phyloP scores from a whole-genome alignment of 2,329 filamentous ascomycete genomes.

The Pseudogymnoascus sp. region DNA sequence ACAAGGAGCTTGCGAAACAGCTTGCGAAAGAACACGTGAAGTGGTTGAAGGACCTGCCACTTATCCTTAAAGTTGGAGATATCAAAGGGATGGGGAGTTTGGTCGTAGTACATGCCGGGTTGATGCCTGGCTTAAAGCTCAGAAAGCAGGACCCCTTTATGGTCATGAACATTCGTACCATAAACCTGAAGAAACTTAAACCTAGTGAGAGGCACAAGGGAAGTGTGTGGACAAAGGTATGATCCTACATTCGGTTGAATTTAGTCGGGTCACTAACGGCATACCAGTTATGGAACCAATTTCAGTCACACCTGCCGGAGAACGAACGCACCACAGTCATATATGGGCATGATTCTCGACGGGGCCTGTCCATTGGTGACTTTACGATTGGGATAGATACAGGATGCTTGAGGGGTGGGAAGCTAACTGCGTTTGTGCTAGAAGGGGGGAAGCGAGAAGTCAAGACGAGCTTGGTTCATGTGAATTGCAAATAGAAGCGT shows the following conservation, averaged over 20 bases:
- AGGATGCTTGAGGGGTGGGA: constrained; percentile 67
- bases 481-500: constrained; percentile 21
- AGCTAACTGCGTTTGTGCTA: constrained; percentile 70
- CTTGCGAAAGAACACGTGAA: constrained; percentile 46
- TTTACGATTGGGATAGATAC: constrained; percentile 84
- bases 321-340: constrained; percentile 56
- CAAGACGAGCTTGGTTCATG: constrained; percentile 24
- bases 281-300: constrained; percentile 45
- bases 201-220: constrained; percentile 24
- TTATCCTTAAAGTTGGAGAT: constrained; percentile 67
- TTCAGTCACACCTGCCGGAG: constrained; percentile 34
- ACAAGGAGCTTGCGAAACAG: constrained; percentile 23
- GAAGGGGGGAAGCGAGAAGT: constrained; percentile 41
- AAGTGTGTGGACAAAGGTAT: constrained; percentile 26
- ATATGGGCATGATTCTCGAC: constrained; percentile 79
- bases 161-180: constrained; percentile 85
- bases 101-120: constrained; percentile 74
- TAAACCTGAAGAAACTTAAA: constrained; percentile 21
- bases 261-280: constrained; percentile 13
- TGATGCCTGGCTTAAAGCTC: constrained; percentile 67
- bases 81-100: constrained; percentile 55
- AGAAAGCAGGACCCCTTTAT: constrained; percentile 66
- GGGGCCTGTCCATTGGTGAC: constrained; percentile 55
- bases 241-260: neutral
- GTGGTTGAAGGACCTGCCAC: constrained; percentile 64